Conservation (phyloP, 1,139 yeast genomes). For the Geotrichum armillariae region DNA sequence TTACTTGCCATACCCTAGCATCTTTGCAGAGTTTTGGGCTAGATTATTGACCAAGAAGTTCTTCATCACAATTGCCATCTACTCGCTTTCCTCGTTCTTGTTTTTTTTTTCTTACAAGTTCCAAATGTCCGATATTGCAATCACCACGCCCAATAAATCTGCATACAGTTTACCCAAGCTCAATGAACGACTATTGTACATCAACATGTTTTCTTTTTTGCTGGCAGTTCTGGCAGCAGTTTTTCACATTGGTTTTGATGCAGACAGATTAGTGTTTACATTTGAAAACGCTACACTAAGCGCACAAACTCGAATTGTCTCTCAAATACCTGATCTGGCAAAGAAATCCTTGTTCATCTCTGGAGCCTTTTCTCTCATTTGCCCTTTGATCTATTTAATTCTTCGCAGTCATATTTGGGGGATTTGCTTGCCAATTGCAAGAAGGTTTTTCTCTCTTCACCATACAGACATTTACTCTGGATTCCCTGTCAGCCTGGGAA, state of each 20-base stretch:
- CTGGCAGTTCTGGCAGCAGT: slow-evolving; percentile 51
- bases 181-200: slow-evolving; percentile 63
- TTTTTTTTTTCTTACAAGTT: slow-evolving; percentile 41
- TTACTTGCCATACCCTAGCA: slow-evolving; percentile 24
- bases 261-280: slow-evolving; percentile 52
- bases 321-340: slow-evolving; percentile 40
- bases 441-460: slow-evolving; percentile 40
- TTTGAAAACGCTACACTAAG: slow-evolving; percentile 30
- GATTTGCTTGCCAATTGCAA: slow-evolving; percentile 34
- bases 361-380: slow-evolving; percentile 35
- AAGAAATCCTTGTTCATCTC: slow-evolving; percentile 45
- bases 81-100: slow-evolving; percentile 43
- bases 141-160: slow-evolving; percentile 28
- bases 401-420: slow-evolving; percentile 50
- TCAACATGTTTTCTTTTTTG: slow-evolving; percentile 45
- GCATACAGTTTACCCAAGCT: slow-evolving; percentile 53
- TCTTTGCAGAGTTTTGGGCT: slow-evolving; percentile 40
- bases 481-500: slow-evolving; percentile 43
- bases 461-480: slow-evolving; percentile 39
- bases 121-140: slow-evolving; percentile 32
- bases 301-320: slow-evolving; percentile 40
- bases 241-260: slow-evolving; percentile 57
- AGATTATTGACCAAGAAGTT: slow-evolving; percentile 48
- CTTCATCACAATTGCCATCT: slow-evolving; percentile 42
- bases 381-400: slow-evolving; percentile 52